These are phyloP conservation scores for Boletellus deceptivus DNA, from an alignment of 1,284 basidiomycete species.

Conservation along the genomic window DNA sequence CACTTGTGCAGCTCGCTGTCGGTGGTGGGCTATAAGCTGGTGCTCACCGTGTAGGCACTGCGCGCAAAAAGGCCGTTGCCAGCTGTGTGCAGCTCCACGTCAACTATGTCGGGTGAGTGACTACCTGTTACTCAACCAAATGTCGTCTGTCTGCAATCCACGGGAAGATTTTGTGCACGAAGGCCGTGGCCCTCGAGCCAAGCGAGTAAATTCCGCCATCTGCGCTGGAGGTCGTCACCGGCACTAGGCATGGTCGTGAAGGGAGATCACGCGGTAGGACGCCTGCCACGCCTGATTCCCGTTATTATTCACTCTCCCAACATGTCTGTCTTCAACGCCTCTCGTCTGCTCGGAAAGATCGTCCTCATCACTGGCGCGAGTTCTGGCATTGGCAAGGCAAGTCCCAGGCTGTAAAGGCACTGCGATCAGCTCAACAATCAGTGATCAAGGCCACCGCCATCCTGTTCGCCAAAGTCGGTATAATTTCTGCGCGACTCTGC, in stretches of 20 bases:
- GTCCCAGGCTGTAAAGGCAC: not conserved
- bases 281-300: not conserved
- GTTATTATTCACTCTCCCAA: constrained; percentile 5
- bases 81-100: constrained; percentile 33
- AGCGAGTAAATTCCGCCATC: constrained; percentile 51
- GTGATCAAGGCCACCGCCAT: constrained; percentile 70
- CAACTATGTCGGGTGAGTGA: constrained; percentile 1
- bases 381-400: constrained; percentile 77
- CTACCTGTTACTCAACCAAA: constrained; percentile 35
- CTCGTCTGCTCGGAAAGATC: constrained; percentile 78
- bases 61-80: constrained; percentile 72
- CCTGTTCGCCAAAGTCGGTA: constrained; percentile 75
- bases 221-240: constrained; percentile 5
- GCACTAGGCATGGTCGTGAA: not conserved
- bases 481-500: not conserved
- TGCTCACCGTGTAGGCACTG: constrained; percentile 43
- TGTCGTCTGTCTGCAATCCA: constrained; percentile 44
- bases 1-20: not conserved
- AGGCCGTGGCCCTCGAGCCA: constrained; percentile 61
- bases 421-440: constrained; percentile 2
- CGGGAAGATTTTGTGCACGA: constrained; percentile 40
- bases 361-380: constrained; percentile 87
- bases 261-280: constrained; percentile 1
- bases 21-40: not conserved
- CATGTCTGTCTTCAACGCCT: constrained; percentile 79